These are phyloP conservation scores for Stemphylium vesicarium DNA, from an alignment of 2,329 filamentous ascomycete genomes.

Conservation along the genomic window DNA sequence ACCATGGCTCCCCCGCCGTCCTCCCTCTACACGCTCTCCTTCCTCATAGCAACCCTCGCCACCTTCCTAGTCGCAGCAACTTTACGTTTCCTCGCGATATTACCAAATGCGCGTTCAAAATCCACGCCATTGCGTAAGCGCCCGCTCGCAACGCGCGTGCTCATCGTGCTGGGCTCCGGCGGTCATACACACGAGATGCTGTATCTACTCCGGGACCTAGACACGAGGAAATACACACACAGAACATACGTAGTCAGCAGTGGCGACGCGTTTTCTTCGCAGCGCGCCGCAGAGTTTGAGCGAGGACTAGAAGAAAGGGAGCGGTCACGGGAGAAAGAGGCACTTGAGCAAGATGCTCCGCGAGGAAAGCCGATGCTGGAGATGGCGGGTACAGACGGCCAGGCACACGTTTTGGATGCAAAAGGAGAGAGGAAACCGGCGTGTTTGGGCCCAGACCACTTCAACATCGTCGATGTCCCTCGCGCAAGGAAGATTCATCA, in stretches of 20 bases:
- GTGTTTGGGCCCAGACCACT: conserved; percentile 51
- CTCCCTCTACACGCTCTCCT: conserved; percentile 33
- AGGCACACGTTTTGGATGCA: not conserved
- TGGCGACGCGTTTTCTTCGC: conserved; percentile 75
- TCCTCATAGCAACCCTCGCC: conserved; percentile 41
- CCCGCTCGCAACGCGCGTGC: conserved; percentile 62
- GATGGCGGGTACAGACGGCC: conserved; percentile 8
- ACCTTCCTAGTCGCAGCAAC: conserved; percentile 42
- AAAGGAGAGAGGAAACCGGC: conserved; percentile 3
- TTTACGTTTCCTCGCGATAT: conserved; percentile 51
- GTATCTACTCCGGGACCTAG: conserved; percentile 72
- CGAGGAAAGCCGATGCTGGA: not conserved
- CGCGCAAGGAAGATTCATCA: conserved; percentile 86
- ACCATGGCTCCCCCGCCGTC: conserved; percentile 28
- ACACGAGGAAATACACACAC: conserved; percentile 58
- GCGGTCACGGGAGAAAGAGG: conserved; percentile 2
- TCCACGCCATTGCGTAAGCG: conserved; percentile 28
- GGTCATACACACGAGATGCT: conserved; percentile 97
- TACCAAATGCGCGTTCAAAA: conserved; percentile 40
- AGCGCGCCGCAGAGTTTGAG: conserved; percentile 70
- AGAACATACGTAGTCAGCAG: conserved; percentile 83
- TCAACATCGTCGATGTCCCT: conserved; percentile 71
- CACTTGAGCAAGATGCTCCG: not conserved
- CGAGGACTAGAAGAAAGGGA: conserved; percentile 33
- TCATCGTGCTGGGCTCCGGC: conserved; percentile 88